Conservation (phyloP, 768 basidiomycete genomes). For the Trametes villosa region DNA sequence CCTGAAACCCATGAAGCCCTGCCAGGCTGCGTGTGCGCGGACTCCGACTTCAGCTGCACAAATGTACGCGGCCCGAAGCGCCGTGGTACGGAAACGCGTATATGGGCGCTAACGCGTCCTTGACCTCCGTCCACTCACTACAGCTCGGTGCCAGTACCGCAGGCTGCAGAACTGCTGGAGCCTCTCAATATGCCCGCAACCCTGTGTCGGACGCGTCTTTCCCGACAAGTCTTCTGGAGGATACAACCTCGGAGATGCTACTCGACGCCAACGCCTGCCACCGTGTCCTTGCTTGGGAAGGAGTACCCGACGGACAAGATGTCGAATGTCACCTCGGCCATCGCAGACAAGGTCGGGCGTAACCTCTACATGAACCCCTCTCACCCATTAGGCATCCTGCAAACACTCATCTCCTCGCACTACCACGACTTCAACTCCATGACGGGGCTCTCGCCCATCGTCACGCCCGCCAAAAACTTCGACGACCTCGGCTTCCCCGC, state of each 20-base stretch:
- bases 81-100: neutral
- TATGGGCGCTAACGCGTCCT: neutral
- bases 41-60: neutral
- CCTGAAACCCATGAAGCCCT: too few species aligned
- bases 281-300: constrained; percentile 40
- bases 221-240: constrained; percentile 7
- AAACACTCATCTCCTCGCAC: constrained; percentile 81
- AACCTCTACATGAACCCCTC: constrained; percentile 74
- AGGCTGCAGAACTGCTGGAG: neutral
- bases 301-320: constrained; percentile 74
- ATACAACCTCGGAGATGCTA: constrained; percentile 11
- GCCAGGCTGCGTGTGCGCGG: neutral
- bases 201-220: neutral
- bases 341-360: constrained; percentile 78
- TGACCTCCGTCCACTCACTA: too few species aligned
- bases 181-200: constrained; percentile 8
- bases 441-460: constrained; percentile 83
- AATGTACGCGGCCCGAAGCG: neutral
- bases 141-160: neutral
- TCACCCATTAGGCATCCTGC: constrained; percentile 89
- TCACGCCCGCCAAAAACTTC: constrained; percentile 91
- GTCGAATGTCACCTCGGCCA: constrained; percentile 87
- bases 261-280: constrained; percentile 13
- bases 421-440: constrained; percentile 75
- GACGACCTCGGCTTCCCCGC: constrained; percentile 93